These are phyloP conservation scores for Penicillium sp. DNA, from an alignment of 2,329 filamentous ascomycete genomes.

Conservation along the genomic window DNA sequence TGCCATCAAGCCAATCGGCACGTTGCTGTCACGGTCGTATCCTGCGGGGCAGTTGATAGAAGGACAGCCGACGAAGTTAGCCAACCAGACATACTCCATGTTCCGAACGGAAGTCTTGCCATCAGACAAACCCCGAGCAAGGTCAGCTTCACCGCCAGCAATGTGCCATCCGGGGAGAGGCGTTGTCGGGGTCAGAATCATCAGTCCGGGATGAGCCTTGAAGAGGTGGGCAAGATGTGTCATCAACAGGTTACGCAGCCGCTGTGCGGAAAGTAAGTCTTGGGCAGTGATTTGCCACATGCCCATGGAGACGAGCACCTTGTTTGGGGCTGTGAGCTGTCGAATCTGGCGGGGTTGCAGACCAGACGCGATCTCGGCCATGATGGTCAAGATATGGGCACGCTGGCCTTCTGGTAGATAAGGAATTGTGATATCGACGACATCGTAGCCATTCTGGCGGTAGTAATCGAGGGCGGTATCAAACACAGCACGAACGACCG, in stretches of 20 bases:
- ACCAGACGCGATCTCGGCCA: constrained; percentile 61
- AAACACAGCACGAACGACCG: constrained; percentile 58
- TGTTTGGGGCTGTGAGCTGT: constrained; percentile 61
- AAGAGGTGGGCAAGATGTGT: constrained; percentile 68
- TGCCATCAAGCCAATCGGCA: constrained; percentile 52
- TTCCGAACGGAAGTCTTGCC: constrained; percentile 66
- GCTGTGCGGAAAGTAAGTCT: constrained; percentile 68
- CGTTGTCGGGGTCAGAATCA: constrained; percentile 73
- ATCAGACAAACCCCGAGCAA: constrained; percentile 62
- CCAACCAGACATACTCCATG: constrained; percentile 82
- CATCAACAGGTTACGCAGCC: constrained; percentile 72
- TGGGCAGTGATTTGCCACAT: constrained; percentile 59
- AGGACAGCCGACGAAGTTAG: constrained; percentile 76
- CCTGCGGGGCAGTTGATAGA: constrained; percentile 70
- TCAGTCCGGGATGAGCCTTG: constrained; percentile 63
- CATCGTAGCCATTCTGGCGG: constrained; percentile 35
- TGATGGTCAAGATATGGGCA: constrained; percentile 71
- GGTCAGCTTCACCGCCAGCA: constrained; percentile 56
- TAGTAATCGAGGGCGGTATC: constrained; percentile 57
- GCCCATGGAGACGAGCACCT: constrained; percentile 60
- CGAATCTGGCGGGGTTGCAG: constrained; percentile 49
- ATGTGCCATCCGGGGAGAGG: constrained; percentile 72
- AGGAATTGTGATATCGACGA: constrained; percentile 50
- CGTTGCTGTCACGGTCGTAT: constrained; percentile 49
- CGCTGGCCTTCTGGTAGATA: constrained; percentile 64